Percentiles rank a stretch among this genome's conserved stretches.
These are phyloP conservation scores for Pharus latifolius DNA, from an alignment of 176 grass and related monocot species.

Conservation along the genomic window DNA sequence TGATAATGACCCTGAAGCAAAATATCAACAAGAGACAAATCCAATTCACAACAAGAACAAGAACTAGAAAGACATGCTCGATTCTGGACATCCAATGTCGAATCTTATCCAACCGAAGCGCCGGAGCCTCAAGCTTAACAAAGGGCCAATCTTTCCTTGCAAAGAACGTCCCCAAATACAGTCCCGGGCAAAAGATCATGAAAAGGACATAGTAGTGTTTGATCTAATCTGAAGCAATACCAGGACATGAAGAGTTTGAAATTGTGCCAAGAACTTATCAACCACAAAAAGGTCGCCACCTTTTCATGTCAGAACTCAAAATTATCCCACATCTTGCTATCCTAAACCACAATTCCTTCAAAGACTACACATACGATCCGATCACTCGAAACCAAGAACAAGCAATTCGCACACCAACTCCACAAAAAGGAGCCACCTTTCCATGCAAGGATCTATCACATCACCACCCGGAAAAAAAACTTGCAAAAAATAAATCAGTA, in stretches of 20 bases:
- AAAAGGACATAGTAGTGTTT: background rate
- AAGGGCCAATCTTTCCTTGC: background rate
- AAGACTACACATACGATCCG: background rate
- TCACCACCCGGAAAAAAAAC: background rate
- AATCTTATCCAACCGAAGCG: slow-evolving; percentile 12
- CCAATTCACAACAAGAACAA: slow-evolving; percentile 17
- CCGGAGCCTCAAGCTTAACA: background rate
- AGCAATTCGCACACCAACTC: background rate
- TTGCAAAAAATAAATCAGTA: background rate
- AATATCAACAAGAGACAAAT: background rate
- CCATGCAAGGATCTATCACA: background rate
- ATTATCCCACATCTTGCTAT: too few species aligned
- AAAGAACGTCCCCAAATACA: background rate
- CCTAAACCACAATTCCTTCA: background rate
- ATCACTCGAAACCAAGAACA: background rate
- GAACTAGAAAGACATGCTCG: background rate
- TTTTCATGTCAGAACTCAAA: slow-evolving; percentile 14
- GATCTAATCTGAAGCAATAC: background rate
- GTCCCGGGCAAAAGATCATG: background rate
- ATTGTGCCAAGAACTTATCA: background rate
- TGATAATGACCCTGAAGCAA: slow-evolving; percentile 14
- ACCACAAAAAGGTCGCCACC: background rate
- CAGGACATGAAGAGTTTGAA: background rate
- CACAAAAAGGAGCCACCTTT: background rate
- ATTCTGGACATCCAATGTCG: background rate